Evolutionary conservation across 768 basidiomycete genomes (phyloP).

Genomic region (Suillus tomentosus): DNA sequence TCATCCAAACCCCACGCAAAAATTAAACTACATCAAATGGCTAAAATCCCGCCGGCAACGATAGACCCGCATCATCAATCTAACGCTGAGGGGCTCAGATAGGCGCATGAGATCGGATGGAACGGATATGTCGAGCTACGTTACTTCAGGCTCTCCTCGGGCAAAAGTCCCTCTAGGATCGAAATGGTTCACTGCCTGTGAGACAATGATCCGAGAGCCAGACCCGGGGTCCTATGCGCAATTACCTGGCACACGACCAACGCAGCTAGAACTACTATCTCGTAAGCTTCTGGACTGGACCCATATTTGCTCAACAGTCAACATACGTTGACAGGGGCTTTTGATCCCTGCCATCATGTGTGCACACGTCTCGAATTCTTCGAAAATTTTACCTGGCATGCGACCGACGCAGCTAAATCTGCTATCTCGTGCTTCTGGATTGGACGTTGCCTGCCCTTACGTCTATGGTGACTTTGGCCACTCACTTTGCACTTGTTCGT

Average conservation of each 20-base stretch:
- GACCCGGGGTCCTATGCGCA: not conserved
- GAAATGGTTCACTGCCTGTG: not conserved
- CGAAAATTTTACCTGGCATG: not conserved
- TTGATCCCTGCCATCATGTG: not conserved
- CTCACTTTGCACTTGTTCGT: not conserved
- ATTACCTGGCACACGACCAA: not conserved
- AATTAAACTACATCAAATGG: slow-evolving; percentile 1
- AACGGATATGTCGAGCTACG: not conserved
- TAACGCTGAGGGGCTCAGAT: not conserved
- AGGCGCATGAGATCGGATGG: not conserved
- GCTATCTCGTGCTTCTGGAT: not conserved
- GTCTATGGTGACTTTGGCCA: not conserved
- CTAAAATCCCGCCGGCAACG: not conserved
- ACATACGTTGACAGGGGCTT: not conserved
- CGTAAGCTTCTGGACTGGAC: not conserved
- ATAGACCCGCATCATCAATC: not conserved
- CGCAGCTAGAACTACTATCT: not conserved
- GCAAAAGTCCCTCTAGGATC: not conserved
- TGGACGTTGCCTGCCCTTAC: not conserved
- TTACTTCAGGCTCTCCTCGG: not conserved
- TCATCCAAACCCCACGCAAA: not conserved
- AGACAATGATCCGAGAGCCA: not conserved
- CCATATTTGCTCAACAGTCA: not conserved
- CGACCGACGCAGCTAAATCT: not conserved
- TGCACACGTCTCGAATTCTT: not conserved